These are phyloP conservation scores for Funneliformis geosporum DNA, from an alignment of 192 early-diverging fungal genomes.

Conservation along the genomic window DNA sequence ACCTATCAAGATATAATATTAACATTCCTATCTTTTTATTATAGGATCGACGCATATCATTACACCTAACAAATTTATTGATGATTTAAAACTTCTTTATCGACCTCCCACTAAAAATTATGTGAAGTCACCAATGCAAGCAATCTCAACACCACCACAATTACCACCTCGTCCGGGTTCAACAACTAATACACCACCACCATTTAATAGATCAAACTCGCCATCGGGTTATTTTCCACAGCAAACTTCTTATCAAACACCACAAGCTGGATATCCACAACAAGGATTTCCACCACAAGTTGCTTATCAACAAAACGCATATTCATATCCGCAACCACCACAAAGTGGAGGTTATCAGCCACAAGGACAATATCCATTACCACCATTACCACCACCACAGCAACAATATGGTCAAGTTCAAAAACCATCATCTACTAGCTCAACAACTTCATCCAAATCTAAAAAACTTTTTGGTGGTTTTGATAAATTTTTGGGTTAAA, in stretches of 20 bases:
- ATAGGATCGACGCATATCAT: conserved; percentile 75
- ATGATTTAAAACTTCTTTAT: conserved; percentile 61
- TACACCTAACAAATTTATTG: conserved; percentile 68
- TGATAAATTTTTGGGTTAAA: neutral
- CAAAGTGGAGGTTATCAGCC: neutral
- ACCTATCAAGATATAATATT: neutral
- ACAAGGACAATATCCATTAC: neutral
- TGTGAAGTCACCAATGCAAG: neutral
- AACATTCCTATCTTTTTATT: neutral
- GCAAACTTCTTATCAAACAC: too few relatives aligned
- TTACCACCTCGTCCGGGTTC: conserved; percentile 35
- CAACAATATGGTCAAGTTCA: neutral
- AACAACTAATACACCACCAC: conserved; percentile 26
- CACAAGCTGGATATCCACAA: neutral
- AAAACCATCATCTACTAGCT: neutral
- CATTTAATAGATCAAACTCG: too few relatives aligned
- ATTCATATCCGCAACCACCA: neutral
- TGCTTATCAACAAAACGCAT: neutral
- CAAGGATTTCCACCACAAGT: neutral
- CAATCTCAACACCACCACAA: conserved; percentile 35
- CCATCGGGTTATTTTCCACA: neutral
- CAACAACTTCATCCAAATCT: neutral
- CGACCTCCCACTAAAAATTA: conserved; percentile 6
- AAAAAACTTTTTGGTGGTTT: neutral
- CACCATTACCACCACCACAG: neutral